Evolutionary conservation across 805 yeast genomes (phyloP).

Genomic region (Teunomyces lycoperdinae): DNA sequence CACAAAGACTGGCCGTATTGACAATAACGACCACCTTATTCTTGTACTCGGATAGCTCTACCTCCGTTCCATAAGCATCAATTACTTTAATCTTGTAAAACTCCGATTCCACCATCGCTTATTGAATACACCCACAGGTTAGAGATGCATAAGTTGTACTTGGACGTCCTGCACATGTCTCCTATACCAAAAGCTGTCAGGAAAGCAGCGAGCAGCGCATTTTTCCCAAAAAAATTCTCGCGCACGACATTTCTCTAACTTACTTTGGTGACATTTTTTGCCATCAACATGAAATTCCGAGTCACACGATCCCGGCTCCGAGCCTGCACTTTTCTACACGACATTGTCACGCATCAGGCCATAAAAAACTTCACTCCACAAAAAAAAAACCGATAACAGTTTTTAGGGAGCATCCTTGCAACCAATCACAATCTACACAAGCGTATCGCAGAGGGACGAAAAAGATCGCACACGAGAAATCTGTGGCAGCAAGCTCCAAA

Average conservation of each 20-base stretch:
- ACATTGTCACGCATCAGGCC: constrained; percentile 1
- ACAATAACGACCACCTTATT: constrained; percentile 24
- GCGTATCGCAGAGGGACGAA: background rate
- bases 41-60: constrained; percentile 12
- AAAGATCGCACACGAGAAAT: background rate
- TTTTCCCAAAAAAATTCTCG: background rate
- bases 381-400: constrained; percentile 2
- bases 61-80: constrained; percentile 5
- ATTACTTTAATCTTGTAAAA: constrained; percentile 8
- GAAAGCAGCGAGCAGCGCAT: too few species aligned
- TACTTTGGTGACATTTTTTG: background rate
- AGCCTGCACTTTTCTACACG: background rate
- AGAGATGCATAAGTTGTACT: too few species aligned
- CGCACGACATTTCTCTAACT: background rate
- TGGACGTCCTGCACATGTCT: background rate
- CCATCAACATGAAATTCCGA: background rate
- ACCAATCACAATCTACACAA: background rate
- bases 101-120: background rate
- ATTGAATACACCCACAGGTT: background rate
- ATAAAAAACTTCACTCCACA: background rate
- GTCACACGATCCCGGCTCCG: background rate
- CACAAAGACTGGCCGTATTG: constrained; percentile 36
- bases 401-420: background rate
- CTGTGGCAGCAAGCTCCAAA: background rate
- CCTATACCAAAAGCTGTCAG: too few species aligned